Evolutionary conservation across 2,329 filamentous ascomycete species (phyloP), one percentile per base, ranked within the genome.

Genomic region (Macroventuria anomochaeta): DNA sequence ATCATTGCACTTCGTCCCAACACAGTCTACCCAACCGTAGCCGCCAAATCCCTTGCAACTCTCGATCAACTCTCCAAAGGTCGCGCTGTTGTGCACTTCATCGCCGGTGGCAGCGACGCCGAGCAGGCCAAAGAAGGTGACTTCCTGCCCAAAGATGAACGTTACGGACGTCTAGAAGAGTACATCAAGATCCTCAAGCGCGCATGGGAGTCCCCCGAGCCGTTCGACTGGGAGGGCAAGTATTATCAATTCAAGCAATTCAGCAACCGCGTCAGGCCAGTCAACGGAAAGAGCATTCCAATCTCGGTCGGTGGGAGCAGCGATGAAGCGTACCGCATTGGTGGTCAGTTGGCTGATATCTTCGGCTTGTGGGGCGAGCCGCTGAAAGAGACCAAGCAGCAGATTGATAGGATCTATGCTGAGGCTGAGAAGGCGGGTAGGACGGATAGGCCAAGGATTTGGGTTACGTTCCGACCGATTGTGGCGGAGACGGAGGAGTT

Each of bases 361-460:
- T 86, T 86, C 57, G 84, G 84, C 0, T 79, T 87, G 3, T 87
- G 84, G 84, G 84, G 84, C 10, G 84, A 87, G 63, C 84, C 84
- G 1, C 74, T 86, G 2, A 85, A 85, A 70, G 84, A 87, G 65
- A 86, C 84, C 0, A 83, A 83, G 70, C 77, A 86, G 62, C 84
- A 87, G 67, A 85, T 87, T 59, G 82, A 85, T 57, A 78, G 79
- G 17, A 82, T 87, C 64, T 85, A 85, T 57, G 81, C 79, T 3
- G 84, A 83, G 61, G 81, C 84, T 0, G 81, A 77, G n/a, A 81
- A 81, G 58, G 83, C 83, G 1, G 84, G 84, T 0, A 79, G 84
- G 1, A 65, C 56, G 0, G 83, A 86, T 57, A 73, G 79, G 0
- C 84, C 84, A 6, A 74, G 82, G 3, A 86, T 87, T 62, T 87